Conservation (phyloP, 116 monocot genomes). For the Phalaenopsis hybrid region DNA sequence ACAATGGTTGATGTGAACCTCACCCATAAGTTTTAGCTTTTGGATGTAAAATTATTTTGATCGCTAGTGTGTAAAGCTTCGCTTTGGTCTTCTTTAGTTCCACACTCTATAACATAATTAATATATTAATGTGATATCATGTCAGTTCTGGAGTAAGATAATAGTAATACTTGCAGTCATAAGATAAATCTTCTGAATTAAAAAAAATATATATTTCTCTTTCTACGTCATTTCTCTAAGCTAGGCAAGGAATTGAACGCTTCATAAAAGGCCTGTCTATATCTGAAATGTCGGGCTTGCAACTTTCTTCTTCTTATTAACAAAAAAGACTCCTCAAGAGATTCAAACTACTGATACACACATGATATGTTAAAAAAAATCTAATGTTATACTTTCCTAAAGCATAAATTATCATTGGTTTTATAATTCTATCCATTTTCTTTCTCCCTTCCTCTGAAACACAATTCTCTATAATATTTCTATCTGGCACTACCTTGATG, state of each 20-base stretch:
- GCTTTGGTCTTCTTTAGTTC: not conserved
- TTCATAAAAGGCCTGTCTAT: not conserved
- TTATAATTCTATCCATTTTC: not conserved
- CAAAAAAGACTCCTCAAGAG: constrained; percentile 1
- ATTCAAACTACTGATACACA: not conserved
- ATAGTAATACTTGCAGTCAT: not conserved
- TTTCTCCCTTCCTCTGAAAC: not conserved
- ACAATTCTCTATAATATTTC: not conserved
- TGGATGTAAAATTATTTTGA: not conserved
- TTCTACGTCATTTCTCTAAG: not conserved
- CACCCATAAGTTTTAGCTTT: not conserved
- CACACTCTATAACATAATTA: not conserved
- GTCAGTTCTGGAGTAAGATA: not conserved
- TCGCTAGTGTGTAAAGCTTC: not conserved
- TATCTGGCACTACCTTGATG: not conserved
- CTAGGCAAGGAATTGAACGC: not conserved
- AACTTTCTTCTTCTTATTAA: not conserved
- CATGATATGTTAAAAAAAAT: not conserved
- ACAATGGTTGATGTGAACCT: not conserved
- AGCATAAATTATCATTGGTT: not conserved
- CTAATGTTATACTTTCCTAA: not conserved
- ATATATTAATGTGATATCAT: not conserved
- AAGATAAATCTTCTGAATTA: not conserved
- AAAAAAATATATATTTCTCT: no score
- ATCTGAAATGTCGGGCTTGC: not conserved